Conservation (phyloP, 352 stramenopile genomes). For the Lagenidium sp. region DNA sequence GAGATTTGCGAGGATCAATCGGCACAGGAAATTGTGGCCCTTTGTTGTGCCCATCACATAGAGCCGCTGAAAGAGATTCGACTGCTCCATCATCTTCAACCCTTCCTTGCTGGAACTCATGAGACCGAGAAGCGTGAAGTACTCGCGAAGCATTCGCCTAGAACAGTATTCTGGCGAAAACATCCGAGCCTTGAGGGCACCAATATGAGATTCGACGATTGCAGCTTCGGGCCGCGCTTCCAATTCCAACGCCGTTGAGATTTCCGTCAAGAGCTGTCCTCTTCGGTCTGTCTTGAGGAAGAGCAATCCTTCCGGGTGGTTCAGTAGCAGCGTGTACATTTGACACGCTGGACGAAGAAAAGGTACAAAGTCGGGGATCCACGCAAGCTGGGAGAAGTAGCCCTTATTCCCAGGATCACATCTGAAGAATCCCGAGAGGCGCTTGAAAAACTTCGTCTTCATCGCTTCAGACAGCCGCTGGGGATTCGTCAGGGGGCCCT, state of each 20-base stretch:
- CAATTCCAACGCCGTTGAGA: slow-evolving; percentile 75
- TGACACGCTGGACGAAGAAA: slow-evolving; percentile 83
- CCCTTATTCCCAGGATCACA: slow-evolving; percentile 85
- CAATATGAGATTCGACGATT: slow-evolving; percentile 85
- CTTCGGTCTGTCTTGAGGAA: slow-evolving; percentile 85
- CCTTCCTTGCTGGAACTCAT: slow-evolving; percentile 88
- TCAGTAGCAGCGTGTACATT: slow-evolving; percentile 85
- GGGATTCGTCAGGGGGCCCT: slow-evolving; percentile 80
- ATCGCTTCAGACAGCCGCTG: slow-evolving; percentile 83
- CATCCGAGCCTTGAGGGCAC: slow-evolving; percentile 80
- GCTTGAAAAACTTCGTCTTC: slow-evolving; percentile 92
- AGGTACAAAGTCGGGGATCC: slow-evolving; percentile 85
- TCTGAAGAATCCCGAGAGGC: slow-evolving; percentile 86
- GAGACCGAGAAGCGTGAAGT: slow-evolving; percentile 80
- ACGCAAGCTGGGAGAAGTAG: slow-evolving; percentile 84
- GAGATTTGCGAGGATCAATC: slow-evolving; percentile 80
- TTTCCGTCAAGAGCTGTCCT: slow-evolving; percentile 78
- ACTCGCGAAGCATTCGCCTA: slow-evolving; percentile 81
- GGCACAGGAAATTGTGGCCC: slow-evolving; percentile 84
- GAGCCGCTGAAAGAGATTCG: slow-evolving; percentile 81
- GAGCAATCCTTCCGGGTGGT: slow-evolving; percentile 77
- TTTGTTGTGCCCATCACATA: slow-evolving; percentile 85
- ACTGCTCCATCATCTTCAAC: slow-evolving; percentile 88
- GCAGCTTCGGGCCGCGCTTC: slow-evolving; percentile 77
- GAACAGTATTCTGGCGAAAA: slow-evolving; percentile 85